phyloP scores from a whole-genome alignment of 441 rosid species.

The Pelargonium fulgidum region DNA sequence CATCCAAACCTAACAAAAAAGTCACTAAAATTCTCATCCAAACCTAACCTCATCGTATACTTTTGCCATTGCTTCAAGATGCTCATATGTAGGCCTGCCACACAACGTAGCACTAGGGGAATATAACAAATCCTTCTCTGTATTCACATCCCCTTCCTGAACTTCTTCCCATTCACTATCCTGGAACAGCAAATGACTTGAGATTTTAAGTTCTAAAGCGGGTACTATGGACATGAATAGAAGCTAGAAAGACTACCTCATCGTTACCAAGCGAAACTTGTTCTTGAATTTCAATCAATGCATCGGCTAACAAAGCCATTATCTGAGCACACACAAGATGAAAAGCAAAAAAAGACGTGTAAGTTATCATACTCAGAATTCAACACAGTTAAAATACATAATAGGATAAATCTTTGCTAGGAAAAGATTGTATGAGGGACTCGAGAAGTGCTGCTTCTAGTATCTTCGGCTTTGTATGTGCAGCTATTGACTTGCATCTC shows the following conservation, averaged over 20 bases:
- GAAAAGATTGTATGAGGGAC: no score
- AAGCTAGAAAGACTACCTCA: slow-evolving; percentile 42
- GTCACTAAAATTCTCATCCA: background rate
- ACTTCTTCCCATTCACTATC: slow-evolving; percentile 91
- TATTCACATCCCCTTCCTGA: slow-evolving; percentile 46
- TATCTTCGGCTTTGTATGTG: no score
- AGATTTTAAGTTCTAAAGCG: slow-evolving; percentile 16
- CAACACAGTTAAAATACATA: no score
- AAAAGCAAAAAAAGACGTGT: background rate
- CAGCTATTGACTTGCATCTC: background rate
- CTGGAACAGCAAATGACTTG: slow-evolving; percentile 27
- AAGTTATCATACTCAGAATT: no score
- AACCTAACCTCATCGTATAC: slow-evolving; percentile 49
- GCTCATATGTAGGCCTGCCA: slow-evolving; percentile 59
- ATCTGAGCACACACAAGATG: slow-evolving; percentile 41
- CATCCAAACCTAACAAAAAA: background rate
- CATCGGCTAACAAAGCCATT: slow-evolving; percentile 66
- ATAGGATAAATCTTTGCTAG: no score
- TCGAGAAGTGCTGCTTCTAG: no score
- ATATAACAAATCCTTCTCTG: slow-evolving; percentile 37
- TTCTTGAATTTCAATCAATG: slow-evolving; percentile 76
- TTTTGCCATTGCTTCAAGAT: slow-evolving; percentile 81
- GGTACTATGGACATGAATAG: slow-evolving; percentile 15
- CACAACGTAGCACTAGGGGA: slow-evolving; percentile 41
- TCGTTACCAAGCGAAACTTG: slow-evolving; percentile 51